Percentiles rank a stretch among this genome's conserved stretches.
These are phyloP conservation scores for Pulveroboletus sp. DNA, from an alignment of 768 basidiomycete genomes.

Conservation along the genomic window DNA sequence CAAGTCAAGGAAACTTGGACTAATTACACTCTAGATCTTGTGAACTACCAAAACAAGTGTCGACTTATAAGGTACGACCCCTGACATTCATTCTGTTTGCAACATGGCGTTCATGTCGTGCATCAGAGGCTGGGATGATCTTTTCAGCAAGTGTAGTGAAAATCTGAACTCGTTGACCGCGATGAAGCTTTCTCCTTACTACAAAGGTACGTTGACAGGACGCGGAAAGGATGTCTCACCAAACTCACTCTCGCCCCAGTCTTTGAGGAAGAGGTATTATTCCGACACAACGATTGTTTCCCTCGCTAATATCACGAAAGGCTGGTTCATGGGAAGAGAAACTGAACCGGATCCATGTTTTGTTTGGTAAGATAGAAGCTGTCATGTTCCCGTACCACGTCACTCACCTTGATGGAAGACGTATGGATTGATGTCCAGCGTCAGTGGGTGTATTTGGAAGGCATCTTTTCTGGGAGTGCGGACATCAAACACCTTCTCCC, in stretches of 20 bases:
- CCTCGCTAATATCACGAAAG: constrained; percentile 30
- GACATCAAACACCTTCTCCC: constrained; percentile 99
- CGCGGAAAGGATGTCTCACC: background rate
- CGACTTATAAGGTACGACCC: constrained; percentile 75
- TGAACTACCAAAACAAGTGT: constrained; percentile 99
- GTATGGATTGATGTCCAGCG: constrained; percentile 99
- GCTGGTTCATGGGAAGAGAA: constrained; percentile 96
- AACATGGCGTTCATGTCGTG: constrained; percentile 7
- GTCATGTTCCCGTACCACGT: background rate
- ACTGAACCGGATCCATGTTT: constrained; percentile 91
- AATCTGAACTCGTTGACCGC: constrained; percentile 94
- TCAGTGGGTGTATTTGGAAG: constrained; percentile 99
- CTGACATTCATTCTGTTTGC: background rate
- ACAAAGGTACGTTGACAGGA: constrained; percentile 64
- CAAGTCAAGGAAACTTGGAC: constrained; percentile 98
- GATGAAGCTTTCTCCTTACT: constrained; percentile 98
- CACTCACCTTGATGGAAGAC: constrained; percentile 45
- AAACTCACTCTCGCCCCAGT: constrained; percentile 41
- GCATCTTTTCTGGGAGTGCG: constrained; percentile 98
- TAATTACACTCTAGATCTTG: constrained; percentile 90
- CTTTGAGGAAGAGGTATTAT: constrained; percentile 79
- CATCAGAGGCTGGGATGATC: constrained; percentile 89
- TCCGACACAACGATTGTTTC: background rate
- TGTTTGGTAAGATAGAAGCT: constrained; percentile 68
- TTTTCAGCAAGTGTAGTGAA: constrained; percentile 96